Percentiles rank a stretch among this genome's conserved stretches.
These are phyloP conservation scores for Hemerocallis citrina DNA, from an alignment of 106 monocot species.

Conservation along the genomic window DNA sequence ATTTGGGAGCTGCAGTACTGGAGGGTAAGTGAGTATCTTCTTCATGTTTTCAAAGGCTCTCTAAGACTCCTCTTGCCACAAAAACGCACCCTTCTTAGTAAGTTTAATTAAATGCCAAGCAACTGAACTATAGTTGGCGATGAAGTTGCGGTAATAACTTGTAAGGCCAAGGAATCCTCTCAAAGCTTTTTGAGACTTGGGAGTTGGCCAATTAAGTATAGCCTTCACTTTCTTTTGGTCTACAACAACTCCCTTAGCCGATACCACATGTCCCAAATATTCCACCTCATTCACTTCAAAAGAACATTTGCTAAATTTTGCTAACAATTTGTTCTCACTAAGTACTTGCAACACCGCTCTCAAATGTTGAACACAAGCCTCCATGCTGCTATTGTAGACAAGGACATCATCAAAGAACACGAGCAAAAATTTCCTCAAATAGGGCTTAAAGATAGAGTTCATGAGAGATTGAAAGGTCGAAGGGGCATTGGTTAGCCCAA, in stretches of 20 bases:
- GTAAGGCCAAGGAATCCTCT: background rate
- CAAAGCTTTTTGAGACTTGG: background rate
- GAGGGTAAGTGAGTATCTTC: background rate
- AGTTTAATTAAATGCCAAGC: background rate
- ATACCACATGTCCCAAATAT: background rate
- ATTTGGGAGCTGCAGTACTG: no score
- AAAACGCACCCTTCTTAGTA: background rate
- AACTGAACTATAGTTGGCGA: background rate
- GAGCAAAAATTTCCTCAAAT: background rate
- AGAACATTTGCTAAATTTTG: background rate
- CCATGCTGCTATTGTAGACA: background rate
- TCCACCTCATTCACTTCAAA: background rate
- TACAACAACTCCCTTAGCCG: background rate
- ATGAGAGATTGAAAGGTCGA: background rate
- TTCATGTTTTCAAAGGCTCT: background rate
- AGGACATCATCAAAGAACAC: conserved; percentile 2
- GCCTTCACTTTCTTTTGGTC: background rate
- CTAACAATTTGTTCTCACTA: background rate
- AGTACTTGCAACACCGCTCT: background rate
- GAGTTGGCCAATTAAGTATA: background rate
- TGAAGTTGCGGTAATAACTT: background rate
- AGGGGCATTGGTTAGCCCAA: conserved; percentile 2
- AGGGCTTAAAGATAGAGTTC: background rate
- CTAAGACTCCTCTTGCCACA: background rate
- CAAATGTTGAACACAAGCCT: background rate